Conservation (phyloP, 768 basidiomycete genomes). For the Kwoniella pini region DNA sequence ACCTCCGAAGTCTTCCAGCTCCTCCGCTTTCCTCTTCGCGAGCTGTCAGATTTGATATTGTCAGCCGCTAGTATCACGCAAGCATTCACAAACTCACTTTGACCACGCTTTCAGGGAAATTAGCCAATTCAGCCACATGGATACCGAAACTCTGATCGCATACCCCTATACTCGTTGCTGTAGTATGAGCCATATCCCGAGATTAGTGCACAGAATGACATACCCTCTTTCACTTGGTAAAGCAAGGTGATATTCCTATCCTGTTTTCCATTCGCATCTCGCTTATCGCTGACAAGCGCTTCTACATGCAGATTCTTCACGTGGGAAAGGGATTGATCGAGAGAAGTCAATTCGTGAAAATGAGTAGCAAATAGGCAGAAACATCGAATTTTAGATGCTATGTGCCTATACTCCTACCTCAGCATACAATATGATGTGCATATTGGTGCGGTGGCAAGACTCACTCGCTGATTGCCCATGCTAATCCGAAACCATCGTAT, state of each 20-base stretch:
- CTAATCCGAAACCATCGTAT: constrained; percentile 94
- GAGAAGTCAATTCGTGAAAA: constrained; percentile 92
- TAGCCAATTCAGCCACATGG: constrained; percentile 94
- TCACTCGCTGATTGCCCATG: constrained; percentile 98
- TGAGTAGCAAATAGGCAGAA: constrained; percentile 98
- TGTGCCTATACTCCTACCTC: constrained; percentile 64
- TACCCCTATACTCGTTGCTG: constrained; percentile 61
- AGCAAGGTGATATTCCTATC: constrained; percentile 78
- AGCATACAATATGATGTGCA: background rate
- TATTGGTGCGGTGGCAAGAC: constrained; percentile 29
- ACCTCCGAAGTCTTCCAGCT: constrained; percentile 79
- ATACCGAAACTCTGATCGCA: constrained; percentile 99
- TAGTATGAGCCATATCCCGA: constrained; percentile 62
- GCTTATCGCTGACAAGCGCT: constrained; percentile 72
- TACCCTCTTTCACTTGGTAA: constrained; percentile 77
- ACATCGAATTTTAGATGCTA: constrained; percentile 85
- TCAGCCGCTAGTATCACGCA: background rate
- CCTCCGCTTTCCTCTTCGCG: constrained; percentile 88
- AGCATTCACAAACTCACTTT: constrained; percentile 60
- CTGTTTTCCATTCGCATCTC: constrained; percentile 50
- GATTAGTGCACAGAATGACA: constrained; percentile 39
- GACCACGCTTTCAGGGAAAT: constrained; percentile 92
- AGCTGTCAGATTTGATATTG: constrained; percentile 59
- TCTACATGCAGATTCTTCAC: constrained; percentile 96
- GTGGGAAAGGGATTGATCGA: constrained; percentile 79